Evolutionary conservation across 106 monocot genomes (phyloP), one percentile per base, ranked within the genome.

Genomic region (Ottelia alismoides): DNA sequence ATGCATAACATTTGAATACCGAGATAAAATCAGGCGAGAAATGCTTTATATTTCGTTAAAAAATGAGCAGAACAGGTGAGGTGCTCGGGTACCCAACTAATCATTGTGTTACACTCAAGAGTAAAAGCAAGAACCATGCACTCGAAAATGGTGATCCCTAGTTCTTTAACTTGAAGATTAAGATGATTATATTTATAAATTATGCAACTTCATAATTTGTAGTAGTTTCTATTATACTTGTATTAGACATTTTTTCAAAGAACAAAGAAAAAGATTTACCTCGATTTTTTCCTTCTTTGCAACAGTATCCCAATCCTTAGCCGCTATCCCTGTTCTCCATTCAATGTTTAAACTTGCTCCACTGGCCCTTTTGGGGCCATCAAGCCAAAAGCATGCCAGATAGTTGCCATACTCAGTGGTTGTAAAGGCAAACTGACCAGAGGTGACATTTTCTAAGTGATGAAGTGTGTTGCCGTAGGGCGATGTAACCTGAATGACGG

Each of bases 401-500:
- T 87, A 93, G 61, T 87, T 76, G 31, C 92, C 92, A 28, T 82
- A 62, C 56, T 87, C 87, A 18, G 83, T 62, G 23, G 87, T 78
- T 56, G 93, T 93, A 56, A 93, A 93, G 44, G 87, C 80, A 64
- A 93, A 93, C 47, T 87, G 80, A 44, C 75, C 87, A 7, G 50
- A 7, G 30, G 79, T 73, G 20, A 67, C 55, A 51, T 84, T 73
- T 66, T 87, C 80, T 23, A 68, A 66, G 52, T 88, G 72, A 61
- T 93, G 80, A 58, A 93, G 65, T 28, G 72, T 87, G 70, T 83
- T 73, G 23, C 87, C 93, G 61, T 80, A 93, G 46, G 87, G 93
- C 47, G 93, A 87, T 27, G 87, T 87, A 27, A 93, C 83, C 93
- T 93, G n/a, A n/a, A n/a, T n/a, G n/a, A n/a, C n/a, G n/a, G n/a